Evolutionary conservation across 306 rosid genomes (phyloP).

Genomic region (Cicer bijugum): DNA sequence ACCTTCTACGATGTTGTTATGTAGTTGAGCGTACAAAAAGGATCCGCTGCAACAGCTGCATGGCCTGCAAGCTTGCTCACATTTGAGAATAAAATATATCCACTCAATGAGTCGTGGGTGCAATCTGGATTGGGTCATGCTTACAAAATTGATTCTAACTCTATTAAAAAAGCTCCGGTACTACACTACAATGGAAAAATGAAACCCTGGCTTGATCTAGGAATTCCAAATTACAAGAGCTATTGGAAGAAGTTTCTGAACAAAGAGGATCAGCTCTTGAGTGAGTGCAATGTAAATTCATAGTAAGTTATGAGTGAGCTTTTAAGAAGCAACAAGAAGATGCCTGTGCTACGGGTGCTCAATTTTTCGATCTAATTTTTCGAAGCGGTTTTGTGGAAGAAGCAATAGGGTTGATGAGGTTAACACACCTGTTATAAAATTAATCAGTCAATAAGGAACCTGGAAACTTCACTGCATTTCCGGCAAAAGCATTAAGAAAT

Average conservation of each 20-base stretch:
- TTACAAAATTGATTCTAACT: conserved; percentile 53
- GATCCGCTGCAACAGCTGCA: conserved; percentile 49
- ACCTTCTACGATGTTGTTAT: conserved; percentile 42
- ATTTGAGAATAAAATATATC: conserved; percentile 67
- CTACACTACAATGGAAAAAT: conserved; percentile 94
- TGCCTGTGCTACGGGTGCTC: conserved; percentile 57
- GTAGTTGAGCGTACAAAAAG: conserved; percentile 55
- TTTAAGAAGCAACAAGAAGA: conserved; percentile 52
- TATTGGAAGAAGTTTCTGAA: conserved; percentile 82
- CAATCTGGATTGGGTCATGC: conserved; percentile 83
- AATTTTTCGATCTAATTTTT: conserved; percentile 51
- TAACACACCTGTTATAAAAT: conserved; percentile 54
- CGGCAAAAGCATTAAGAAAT: conserved; percentile 51
- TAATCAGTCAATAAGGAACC: conserved; percentile 65
- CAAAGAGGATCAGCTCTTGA: conserved; percentile 82
- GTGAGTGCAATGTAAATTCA: conserved; percentile 92
- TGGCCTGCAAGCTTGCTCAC: conserved; percentile 83
- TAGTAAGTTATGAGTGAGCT: conserved; percentile 51
- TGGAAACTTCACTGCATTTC: conserved; percentile 50
- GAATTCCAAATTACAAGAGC: conserved; percentile 77
- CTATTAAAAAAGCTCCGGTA: conserved; percentile 51
- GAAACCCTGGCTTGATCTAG: conserved; percentile 99
- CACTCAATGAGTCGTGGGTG: conserved; percentile 72
- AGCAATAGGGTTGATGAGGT: conserved; percentile 54
- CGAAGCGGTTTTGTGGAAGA: conserved; percentile 50